A percentile compares a stretch with the other conserved stretches of the same genome.
These are phyloP conservation scores for Artemisia annua DNA, from an alignment of 129 eudicot genomes.

Conservation along the genomic window DNA sequence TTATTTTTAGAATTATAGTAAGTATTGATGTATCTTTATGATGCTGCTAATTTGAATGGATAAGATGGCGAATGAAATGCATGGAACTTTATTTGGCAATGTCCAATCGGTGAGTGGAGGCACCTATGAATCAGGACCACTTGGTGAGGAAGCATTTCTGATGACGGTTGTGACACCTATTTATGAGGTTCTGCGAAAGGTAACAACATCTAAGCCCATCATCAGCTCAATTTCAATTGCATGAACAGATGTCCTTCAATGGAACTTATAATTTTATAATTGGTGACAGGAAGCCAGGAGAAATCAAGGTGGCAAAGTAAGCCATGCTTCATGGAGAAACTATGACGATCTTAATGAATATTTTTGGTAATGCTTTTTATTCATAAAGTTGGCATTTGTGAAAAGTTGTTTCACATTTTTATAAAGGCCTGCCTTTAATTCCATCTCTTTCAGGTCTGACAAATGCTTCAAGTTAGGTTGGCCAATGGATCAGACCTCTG, in stretches of 20 bases:
- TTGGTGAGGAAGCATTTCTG: conserved; percentile 73
- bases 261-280: conserved; percentile 12
- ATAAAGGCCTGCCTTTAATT: conserved; percentile 18
- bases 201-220: conserved; percentile 28
- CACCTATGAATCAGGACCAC: conserved; percentile 59
- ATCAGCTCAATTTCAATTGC: not conserved
- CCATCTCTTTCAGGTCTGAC: conserved; percentile 56
- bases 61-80: conserved; percentile 84
- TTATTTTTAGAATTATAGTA: conserved; percentile 4
- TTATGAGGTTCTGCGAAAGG: conserved; percentile 87
- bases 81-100: conserved; percentile 70
- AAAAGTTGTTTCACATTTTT: not conserved
- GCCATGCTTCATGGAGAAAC: conserved; percentile 98
- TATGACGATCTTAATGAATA: conserved; percentile 97
- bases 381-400: conserved; percentile 7
- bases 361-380: conserved; percentile 63
- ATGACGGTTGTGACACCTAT: conserved; percentile 80
- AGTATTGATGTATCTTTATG: conserved; percentile 6
- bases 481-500: conserved; percentile 88
- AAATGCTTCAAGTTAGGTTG: conserved; percentile 90
- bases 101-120: conserved; percentile 81
- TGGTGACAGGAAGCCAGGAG: conserved; percentile 78
- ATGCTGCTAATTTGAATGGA: conserved; percentile 19
- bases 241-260: not conserved
- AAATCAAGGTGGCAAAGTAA: conserved; percentile 83